Evolutionary conservation across 2,329 filamentous ascomycete genomes (phyloP).

Genomic region (Daldinia sp.): DNA sequence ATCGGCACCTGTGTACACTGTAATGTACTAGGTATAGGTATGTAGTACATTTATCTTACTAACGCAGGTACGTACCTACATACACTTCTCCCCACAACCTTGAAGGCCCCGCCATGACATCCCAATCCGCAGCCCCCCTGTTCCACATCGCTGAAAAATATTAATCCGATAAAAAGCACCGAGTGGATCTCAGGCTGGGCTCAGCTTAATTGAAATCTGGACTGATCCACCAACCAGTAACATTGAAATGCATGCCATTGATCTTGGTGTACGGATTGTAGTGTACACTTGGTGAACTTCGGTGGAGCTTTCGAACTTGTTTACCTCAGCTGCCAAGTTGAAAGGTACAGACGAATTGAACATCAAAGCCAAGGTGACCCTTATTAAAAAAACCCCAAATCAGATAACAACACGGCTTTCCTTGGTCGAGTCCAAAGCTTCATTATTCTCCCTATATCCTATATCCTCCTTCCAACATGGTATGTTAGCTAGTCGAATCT

Average conservation of each 20-base stretch:
- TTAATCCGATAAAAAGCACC: constrained; percentile 25
- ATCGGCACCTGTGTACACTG: not conserved
- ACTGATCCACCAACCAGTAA: constrained; percentile 25
- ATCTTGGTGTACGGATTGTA: constrained; percentile 24
- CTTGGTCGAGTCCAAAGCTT: constrained; percentile 4
- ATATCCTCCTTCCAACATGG: constrained; percentile 42
- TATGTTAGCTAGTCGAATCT: constrained; percentile 29
- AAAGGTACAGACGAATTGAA: constrained; percentile 15
- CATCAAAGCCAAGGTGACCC: constrained; percentile 8
- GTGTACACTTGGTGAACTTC: constrained; percentile 33
- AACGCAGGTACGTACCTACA: constrained; percentile 25
- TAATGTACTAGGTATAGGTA: not conserved
- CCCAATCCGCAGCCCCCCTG: not conserved
- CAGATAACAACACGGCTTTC: constrained; percentile 1
- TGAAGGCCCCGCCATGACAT: constrained; percentile 20
- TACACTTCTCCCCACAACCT: too few relatives aligned
- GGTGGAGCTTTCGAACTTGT: constrained; percentile 35
- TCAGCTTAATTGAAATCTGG: constrained; percentile 38
- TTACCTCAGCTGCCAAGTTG: constrained; percentile 34
- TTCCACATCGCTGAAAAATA: constrained; percentile 12
- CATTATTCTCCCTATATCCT: constrained; percentile 1
- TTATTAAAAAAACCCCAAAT: not conserved
- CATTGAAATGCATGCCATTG: constrained; percentile 29
- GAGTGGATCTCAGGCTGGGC: not conserved
- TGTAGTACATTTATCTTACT: constrained; percentile 7